Evolutionary conservation across 306 rosid genomes (phyloP).

Genomic region (Pterocarpus macrocarpus): DNA sequence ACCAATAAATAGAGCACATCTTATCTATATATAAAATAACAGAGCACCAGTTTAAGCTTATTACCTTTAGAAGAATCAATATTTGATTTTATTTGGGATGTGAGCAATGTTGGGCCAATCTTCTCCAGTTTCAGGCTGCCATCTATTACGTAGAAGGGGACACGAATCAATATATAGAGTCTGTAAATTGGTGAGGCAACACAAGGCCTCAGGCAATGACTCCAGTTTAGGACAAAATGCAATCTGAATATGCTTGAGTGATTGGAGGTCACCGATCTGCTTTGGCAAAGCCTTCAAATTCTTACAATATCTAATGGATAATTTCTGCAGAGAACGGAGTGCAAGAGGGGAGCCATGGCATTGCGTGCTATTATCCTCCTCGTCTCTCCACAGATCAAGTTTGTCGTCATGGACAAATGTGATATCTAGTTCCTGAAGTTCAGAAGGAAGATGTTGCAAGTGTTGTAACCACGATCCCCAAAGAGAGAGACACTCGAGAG

Average conservation of each 20-base stretch:
- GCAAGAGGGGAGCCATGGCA: background rate
- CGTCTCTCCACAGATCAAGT: background rate
- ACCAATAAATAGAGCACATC: background rate
- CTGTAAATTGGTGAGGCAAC: background rate
- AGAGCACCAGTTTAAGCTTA: background rate
- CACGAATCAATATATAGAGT: rapidly evolving
- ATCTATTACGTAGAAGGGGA: background rate
- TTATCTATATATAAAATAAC: too few species aligned
- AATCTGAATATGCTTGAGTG: background rate
- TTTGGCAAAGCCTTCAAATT: background rate
- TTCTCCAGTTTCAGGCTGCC: background rate
- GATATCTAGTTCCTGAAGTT: background rate
- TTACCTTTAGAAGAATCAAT: background rate
- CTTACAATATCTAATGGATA: rapidly evolving
- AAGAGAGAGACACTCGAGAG: background rate
- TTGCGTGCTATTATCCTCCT: background rate
- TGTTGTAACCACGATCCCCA: background rate
- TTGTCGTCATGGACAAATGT: background rate
- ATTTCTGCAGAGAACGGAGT: background rate
- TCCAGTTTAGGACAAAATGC: background rate
- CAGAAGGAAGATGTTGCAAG: background rate
- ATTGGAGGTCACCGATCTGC: background rate
- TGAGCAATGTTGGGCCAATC: constrained; percentile 1
- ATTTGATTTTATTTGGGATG: background rate
- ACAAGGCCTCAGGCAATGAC: background rate